Evolutionary conservation across 2,329 filamentous ascomycete species (phyloP).

Genomic region (Dothideomycetes sp.): DNA sequence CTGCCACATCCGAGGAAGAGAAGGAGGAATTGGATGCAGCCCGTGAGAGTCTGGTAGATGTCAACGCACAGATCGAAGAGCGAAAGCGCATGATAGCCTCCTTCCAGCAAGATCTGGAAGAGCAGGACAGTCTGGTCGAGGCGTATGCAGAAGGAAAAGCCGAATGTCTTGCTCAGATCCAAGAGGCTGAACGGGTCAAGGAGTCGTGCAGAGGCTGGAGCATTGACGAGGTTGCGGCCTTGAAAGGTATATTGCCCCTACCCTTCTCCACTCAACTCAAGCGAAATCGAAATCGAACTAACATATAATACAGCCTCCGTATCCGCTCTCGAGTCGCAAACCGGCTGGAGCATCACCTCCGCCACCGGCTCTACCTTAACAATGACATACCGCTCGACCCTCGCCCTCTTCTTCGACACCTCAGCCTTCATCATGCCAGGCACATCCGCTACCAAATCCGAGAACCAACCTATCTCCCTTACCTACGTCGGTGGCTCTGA

Average conservation of each 20-base stretch:
- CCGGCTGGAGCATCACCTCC: constrained; percentile 60
- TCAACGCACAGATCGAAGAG: constrained; percentile 58
- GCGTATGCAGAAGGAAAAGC: constrained; percentile 55
- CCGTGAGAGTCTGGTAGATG: constrained; percentile 53
- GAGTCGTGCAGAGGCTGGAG: constrained; percentile 89
- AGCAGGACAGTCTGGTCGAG: constrained; percentile 55
- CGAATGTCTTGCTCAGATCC: constrained; percentile 61
- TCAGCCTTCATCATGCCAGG: constrained; percentile 42
- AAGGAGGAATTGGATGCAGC: constrained; percentile 64
- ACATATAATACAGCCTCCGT: constrained; percentile 47
- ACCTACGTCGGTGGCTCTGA: constrained; percentile 54
- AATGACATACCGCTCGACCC: constrained; percentile 60
- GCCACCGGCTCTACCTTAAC: constrained; percentile 53
- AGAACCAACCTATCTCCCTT: constrained; percentile 48
- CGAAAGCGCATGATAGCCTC: constrained; percentile 59
- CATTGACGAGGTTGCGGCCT: constrained; percentile 61
- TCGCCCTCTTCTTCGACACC: constrained; percentile 63
- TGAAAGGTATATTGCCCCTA: constrained; percentile 62
- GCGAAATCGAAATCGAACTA: constrained; percentile 17
- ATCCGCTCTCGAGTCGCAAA: constrained; percentile 50
- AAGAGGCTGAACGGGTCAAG: constrained; percentile 68
- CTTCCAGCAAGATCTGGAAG: constrained; percentile 54
- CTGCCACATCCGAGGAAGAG: constrained; percentile 68
- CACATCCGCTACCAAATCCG: constrained; percentile 9
- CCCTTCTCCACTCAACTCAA: neutral